These are phyloP conservation scores for slime mould (Dictyostelium discoideum) DNA, from an alignment of 78 protist genomes.

Conservation along the genomic window dicty_2.7 NC_007088.5:5791001-5791500, in stretches of 20 bases:
- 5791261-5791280: constrained; percentile 59
- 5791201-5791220: background rate
- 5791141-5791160: no score
- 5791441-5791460: constrained; percentile 77
- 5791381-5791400: constrained; percentile 79
- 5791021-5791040: no score
- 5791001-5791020: no score
- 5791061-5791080: no score
- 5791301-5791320: constrained; percentile 48
- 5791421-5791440: constrained; percentile 56
- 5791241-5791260: constrained; percentile 57
- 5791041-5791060: no score
- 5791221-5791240: background rate
- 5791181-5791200: background rate
- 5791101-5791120: no score
- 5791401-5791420: constrained; percentile 29
- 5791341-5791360: constrained; percentile 81
- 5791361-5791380: constrained; percentile 74
- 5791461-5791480: background rate
- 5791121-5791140: no score
- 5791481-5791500: background rate
- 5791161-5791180: no score
- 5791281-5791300: constrained; percentile 72
- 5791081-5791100: no score
- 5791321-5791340: constrained; percentile 47